A percentile compares a stretch with the other conserved stretches of the same genome.
Evolutionary conservation across 345 rosid genomes (phyloP).

Genomic region (Hibiscus tridactylites): DNA sequence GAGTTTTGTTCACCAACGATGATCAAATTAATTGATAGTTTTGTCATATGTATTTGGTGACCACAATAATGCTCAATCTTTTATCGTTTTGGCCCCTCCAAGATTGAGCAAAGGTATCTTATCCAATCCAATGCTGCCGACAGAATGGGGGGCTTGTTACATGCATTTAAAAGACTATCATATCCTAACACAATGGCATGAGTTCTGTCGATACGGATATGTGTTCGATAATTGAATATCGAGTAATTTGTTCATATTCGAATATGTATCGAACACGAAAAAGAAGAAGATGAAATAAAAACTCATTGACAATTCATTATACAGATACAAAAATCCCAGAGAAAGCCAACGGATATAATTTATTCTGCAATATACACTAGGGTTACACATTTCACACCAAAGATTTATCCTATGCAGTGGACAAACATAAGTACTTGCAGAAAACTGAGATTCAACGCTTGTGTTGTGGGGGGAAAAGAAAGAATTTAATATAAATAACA

Average conservation of each 20-base stretch:
- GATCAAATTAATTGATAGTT: too few species aligned
- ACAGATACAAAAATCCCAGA: too few species aligned
- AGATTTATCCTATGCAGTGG: neutral
- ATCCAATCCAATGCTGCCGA: too few species aligned
- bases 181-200: too few species aligned
- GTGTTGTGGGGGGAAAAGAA: neutral
- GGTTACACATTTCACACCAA: slow-evolving; percentile 15
- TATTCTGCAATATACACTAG: slow-evolving; percentile 14
- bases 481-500: neutral
- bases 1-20: too few species aligned
- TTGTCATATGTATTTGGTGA: too few species aligned
- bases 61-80: too few species aligned
- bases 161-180: too few species aligned
- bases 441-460: neutral
- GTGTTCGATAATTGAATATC: neutral
- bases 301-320: neutral
- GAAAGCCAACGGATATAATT: neutral
- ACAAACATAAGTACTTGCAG: neutral
- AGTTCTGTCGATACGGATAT: neutral
- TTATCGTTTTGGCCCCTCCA: too few species aligned
- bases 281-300: neutral
- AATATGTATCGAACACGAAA: neutral
- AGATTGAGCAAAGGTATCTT: too few species aligned
- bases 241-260: too few species aligned
- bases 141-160: too few species aligned